phyloP scores from a whole-genome alignment of 108 stramenopile species.

The Schizochytrium sp. region DNA sequence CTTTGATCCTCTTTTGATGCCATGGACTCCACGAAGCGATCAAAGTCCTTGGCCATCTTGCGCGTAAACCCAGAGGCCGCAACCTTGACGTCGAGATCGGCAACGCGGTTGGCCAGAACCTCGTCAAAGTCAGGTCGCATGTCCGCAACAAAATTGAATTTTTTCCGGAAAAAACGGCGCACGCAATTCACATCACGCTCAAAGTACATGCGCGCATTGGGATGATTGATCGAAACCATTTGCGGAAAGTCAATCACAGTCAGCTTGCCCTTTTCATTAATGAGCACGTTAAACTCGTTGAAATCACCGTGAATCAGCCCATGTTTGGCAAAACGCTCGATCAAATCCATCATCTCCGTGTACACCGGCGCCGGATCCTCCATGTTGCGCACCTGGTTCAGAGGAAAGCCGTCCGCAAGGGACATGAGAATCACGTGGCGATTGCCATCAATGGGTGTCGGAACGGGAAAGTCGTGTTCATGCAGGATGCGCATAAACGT shows the following conservation, averaged over 20 bases:
- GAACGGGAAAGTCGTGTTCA: constrained; percentile 83
- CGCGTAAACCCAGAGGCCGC: not conserved
- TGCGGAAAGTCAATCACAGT: constrained; percentile 97
- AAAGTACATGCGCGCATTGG: constrained; percentile 88
- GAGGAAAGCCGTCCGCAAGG: constrained; percentile 68
- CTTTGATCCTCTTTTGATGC: not conserved
- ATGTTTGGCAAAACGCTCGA: constrained; percentile 65
- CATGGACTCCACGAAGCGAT: constrained; percentile 12
- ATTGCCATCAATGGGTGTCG: constrained; percentile 79
- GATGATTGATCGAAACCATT: constrained; percentile 91
- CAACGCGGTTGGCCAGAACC: not conserved
- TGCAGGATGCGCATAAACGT: constrained; percentile 89
- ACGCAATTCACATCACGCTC: constrained; percentile 77
- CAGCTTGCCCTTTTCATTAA: constrained; percentile 51
- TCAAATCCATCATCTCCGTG: constrained; percentile 61
- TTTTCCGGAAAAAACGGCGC: constrained; percentile 71
- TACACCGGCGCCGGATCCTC: constrained; percentile 82
- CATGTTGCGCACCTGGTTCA: constrained; percentile 73
- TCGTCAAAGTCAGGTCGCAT: not conserved
- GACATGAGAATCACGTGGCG: constrained; percentile 86
- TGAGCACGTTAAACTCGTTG: constrained; percentile 99
- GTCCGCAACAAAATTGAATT: constrained; percentile 54
- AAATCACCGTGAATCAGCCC: constrained; percentile 98
- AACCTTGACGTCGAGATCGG: not conserved
- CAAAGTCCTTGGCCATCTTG: not conserved